Percentiles rank a stretch among this genome's conserved stretches.
Conservation (phyloP, 1,284 basidiomycete genomes). For the Cutaneotrichosporon cyanovorans region DNA sequence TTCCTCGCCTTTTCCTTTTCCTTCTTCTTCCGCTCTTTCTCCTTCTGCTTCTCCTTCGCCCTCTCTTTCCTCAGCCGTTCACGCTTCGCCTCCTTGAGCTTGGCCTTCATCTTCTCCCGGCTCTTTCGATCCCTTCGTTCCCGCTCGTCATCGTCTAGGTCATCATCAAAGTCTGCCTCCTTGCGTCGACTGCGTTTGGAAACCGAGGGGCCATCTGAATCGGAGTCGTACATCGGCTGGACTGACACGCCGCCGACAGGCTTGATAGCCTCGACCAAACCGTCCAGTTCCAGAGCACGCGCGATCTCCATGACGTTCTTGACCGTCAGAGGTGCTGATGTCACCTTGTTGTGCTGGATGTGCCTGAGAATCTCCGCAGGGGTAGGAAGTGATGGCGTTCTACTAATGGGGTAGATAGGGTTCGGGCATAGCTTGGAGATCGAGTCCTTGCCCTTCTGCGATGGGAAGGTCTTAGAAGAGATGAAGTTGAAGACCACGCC, state of each 20-base stretch:
- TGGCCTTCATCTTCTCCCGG: slow-evolving; percentile 19
- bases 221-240: slow-evolving; percentile 12
- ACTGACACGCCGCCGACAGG: slow-evolving; percentile 33
- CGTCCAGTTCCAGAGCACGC: slow-evolving; percentile 42
- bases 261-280: slow-evolving; percentile 41
- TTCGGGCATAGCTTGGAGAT: slow-evolving; percentile 18
- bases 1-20: slow-evolving; percentile 26
- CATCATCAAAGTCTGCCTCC: slow-evolving; percentile 13
- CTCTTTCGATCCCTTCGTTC: slow-evolving; percentile 20
- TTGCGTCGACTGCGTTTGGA: slow-evolving; percentile 16
- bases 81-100: slow-evolving; percentile 19
- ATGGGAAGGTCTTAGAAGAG: slow-evolving; percentile 27
- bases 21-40: slow-evolving; percentile 25
- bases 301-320: slow-evolving; percentile 45
- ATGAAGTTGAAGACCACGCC: slow-evolving; percentile 28
- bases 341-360: slow-evolving; percentile 28
- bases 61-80: slow-evolving; percentile 18
- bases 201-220: slow-evolving; percentile 17
- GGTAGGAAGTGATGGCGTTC: slow-evolving; percentile 27
- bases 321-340: slow-evolving; percentile 28
- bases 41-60: slow-evolving; percentile 26
- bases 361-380: slow-evolving; percentile 30
- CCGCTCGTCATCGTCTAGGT: slow-evolving; percentile 25
- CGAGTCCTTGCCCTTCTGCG: slow-evolving; percentile 15
- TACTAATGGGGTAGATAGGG: slow-evolving; percentile 29